Base-by-base conservation (phyloP, 1,139 yeast species). In the Geotrichum histeridarum region DNA sequence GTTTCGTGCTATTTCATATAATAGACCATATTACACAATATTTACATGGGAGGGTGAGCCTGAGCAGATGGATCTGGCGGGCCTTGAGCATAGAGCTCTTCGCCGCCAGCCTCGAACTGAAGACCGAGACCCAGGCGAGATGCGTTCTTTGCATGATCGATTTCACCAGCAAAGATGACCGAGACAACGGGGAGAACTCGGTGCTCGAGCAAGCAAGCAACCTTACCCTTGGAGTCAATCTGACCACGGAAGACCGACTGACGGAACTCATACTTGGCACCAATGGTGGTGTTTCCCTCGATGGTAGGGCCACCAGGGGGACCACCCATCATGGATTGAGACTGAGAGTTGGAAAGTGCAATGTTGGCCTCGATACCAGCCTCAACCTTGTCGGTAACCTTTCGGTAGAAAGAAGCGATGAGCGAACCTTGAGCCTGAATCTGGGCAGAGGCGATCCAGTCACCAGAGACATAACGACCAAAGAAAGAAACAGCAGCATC, bases 241-340 rank as follows among this genome's bases (percentile, higher is more conserved):
- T 91, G 96, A 67, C 98, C 98, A 74, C 99, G 84, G 82, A 89
- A 90, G 54, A 89, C 85, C 58, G 95, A 85, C 74, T 90, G 95
- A 76, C 97, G 90, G 80, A 90, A 93, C 76, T 93, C 99, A 74
- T 93, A 93, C 76, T 91, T 93, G 67, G 96, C 96, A 73, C 97
- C 99, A 57, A 93, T 72, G 60, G 97, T 87, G 65, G 99, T 91
- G 65, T 81, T 80, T 67, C 96, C 98, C 70, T 91, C 96, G 57
- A 89, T 78, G 52, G 84, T 83, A 47, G 95, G 91, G 60, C 93
- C 88, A 54, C 86, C 82, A 61, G 88, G 82, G 31, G 49, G 41
- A 55, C 87, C 82, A 58, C 91, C 91, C 79, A 84, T 78, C 76
- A 88, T 70, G 60, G 68, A 69, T 17, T 36, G 42, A n/a, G 14